Base-by-base conservation (phyloP, 305 asterid genomes). In the Fraxinus sp. region DNA sequence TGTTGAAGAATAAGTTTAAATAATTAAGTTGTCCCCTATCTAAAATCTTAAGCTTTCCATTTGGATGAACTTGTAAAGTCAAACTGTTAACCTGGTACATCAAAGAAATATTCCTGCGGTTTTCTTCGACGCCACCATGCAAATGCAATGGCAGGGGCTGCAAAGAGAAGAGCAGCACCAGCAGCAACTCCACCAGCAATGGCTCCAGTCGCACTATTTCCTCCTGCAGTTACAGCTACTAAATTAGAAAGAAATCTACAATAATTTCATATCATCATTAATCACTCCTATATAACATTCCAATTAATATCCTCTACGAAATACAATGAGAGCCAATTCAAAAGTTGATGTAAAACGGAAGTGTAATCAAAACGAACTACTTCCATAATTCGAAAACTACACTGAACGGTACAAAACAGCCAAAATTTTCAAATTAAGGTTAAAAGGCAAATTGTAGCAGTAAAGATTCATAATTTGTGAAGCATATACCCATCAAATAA, bases 61-160 rank as follows among this genome's bases (percentile, higher is more conserved):
- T 52, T 66, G 36, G 39, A 20, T 36, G 35, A 3, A 30, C 55
- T 57, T 30, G n/a, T 74, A 3, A 1, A 55, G 74, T 52, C 32
- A 62, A 77, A 62, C 24, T 79, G 68, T 79, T 3, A 44, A 91
- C 94, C 94, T 20, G 94, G 94, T 3, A 91, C 94, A 80, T 91
- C 94, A 59, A 91, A 91, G 90, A 91, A 91, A 85, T 72, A 87
- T 79, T 91, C 94, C 79, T 82, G 90, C 0, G 94, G 91, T 80
- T 91, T 91, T 78, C 94, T 85, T 36, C 94, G 87, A 16, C 91
- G 94, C 94, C 94, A 91, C 94, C 94, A 91, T 11, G 94, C 94
- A 84, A 89, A 91, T 16, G 90, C 90, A 76, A 91, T 86, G 57
- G 94, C 92, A 35, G 94, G 94, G 71, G 89, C 91, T 22, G 94